A percentile compares a stretch with the other conserved stretches of the same genome.
phyloP scores from a whole-genome alignment of 176 grass and related monocot species.

The Thalia dealbata region DNA sequence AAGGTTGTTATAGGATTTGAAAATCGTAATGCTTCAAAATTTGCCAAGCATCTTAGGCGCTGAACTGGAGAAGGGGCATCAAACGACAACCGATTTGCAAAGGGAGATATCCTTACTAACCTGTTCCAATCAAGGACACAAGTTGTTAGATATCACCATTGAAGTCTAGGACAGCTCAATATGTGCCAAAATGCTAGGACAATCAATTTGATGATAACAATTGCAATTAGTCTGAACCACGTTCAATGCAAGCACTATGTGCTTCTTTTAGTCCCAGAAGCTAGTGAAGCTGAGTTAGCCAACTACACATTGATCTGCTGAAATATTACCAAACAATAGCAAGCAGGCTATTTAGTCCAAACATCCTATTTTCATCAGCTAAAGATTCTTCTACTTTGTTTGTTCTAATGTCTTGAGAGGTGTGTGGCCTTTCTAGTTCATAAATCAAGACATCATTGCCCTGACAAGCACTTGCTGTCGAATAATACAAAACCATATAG shows the following conservation, averaged over 20 bases:
- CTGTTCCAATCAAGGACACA: slow-evolving; percentile 24
- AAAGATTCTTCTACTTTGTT: not conserved
- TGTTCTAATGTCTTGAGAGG: not conserved
- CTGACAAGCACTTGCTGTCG: no score
- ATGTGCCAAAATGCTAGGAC: not conserved
- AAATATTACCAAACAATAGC: not conserved
- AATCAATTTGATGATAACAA: not conserved
- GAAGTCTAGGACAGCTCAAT: not conserved
- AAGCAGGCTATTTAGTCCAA: not conserved
- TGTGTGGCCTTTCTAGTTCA: not conserved
- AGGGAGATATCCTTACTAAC: slow-evolving; percentile 92
- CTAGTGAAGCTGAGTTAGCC: not conserved
- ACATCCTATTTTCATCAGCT: not conserved
- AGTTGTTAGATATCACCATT: not conserved
- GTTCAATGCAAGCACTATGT: not conserved
- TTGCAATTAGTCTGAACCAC: not conserved
- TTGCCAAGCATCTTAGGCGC: slow-evolving; percentile 77
- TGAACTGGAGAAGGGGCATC: slow-evolving; percentile 81
- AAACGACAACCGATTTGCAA: slow-evolving; percentile 86
- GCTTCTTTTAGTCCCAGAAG: not conserved
- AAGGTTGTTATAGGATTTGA: slow-evolving; percentile 69
- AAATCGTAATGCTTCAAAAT: slow-evolving; percentile 93
- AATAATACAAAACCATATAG: no score
- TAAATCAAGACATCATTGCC: no score
- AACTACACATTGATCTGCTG: not conserved